Conservation (phyloP, 495 filamentous ascomycete genomes). For the Neurospora tetrasperma region DNA sequence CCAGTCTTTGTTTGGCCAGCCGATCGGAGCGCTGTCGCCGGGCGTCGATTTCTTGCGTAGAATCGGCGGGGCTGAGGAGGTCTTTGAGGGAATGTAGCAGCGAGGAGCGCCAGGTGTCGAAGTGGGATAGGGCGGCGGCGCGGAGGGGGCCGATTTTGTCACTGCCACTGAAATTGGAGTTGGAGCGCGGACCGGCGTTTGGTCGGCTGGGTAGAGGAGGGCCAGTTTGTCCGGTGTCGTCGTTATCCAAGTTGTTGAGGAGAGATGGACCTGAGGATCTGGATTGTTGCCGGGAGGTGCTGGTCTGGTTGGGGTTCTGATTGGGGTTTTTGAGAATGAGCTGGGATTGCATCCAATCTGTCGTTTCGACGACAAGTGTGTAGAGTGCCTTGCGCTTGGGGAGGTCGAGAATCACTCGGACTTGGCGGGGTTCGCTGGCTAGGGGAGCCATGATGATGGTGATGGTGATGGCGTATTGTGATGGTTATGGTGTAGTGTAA, state of each 20-base stretch:
- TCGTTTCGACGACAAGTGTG: conserved; percentile 28
- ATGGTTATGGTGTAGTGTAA: neutral
- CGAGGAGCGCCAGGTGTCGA: conserved; percentile 31
- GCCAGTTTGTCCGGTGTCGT: neutral
- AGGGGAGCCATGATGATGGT: conserved; percentile 31
- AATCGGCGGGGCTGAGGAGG: conserved; percentile 25
- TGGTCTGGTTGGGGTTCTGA: neutral
- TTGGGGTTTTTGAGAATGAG: conserved; percentile 18
- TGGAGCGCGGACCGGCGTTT: conserved; percentile 9
- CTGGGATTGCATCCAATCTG: conserved; percentile 31
- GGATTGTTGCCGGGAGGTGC: neutral
- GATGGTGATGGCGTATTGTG: neutral
- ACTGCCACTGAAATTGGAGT: conserved; percentile 8
- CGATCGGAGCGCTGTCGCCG: conserved; percentile 24
- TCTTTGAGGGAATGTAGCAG: conserved; percentile 28
- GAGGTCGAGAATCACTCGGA: conserved; percentile 34
- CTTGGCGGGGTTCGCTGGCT: conserved; percentile 32
- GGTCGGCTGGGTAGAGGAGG: neutral
- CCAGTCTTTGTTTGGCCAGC: conserved; percentile 11
- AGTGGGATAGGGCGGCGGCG: conserved; percentile 27
- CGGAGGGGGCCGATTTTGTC: conserved; percentile 19
- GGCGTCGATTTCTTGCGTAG: conserved; percentile 25
- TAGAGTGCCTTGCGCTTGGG: conserved; percentile 33
- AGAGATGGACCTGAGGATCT: too few species aligned
- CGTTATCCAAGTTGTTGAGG: too few species aligned